Conservation (phyloP, 805 yeast species). For the Ogataea trehalophila region DNA sequence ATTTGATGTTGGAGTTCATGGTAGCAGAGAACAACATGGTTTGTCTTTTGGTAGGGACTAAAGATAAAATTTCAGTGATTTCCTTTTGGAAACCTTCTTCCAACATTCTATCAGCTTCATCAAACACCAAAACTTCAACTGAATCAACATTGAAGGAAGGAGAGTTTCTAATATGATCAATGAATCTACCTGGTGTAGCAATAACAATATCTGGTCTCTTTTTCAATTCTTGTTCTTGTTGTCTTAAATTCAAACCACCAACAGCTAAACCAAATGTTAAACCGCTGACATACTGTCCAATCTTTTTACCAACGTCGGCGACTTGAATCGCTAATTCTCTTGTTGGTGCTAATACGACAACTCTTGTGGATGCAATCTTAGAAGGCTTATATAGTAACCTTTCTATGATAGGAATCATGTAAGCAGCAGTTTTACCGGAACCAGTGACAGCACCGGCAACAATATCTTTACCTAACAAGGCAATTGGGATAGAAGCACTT, state of each 20-base stretch:
- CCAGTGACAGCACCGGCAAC: conserved; percentile 99
- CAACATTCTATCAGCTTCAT: conserved; percentile 98
- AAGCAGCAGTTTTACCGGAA: conserved; percentile 99
- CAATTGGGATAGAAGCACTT: conserved; percentile 88
- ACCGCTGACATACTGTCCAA: conserved; percentile 71
- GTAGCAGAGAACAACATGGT: conserved; percentile 95
- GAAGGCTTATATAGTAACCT: conserved; percentile 86
- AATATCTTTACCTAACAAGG: conserved; percentile 88
- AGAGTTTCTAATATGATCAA: conserved; percentile 94
- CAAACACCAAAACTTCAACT: conserved; percentile 88
- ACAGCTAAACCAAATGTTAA: conserved; percentile 92
- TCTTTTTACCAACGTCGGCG: conserved; percentile 83
- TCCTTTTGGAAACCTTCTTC: conserved; percentile 99
- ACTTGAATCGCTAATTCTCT: conserved; percentile 98
- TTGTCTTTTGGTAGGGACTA: conserved; percentile 89
- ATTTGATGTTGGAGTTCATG: conserved; percentile 90
- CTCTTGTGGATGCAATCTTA: conserved; percentile 83
- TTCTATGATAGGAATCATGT: conserved; percentile 92
- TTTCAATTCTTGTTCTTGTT: conserved; percentile 91
- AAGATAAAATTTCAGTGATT: conserved; percentile 79
- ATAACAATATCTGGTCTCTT: conserved; percentile 92
- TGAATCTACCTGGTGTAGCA: conserved; percentile 98
- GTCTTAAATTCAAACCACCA: conserved; percentile 94
- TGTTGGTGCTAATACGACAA: conserved; percentile 88
- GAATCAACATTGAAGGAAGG: conserved; percentile 87